These are phyloP conservation scores for Acanthamoeba castellanii DNA, from an alignment of 208 protist species.

Conservation along the genomic window DNA sequence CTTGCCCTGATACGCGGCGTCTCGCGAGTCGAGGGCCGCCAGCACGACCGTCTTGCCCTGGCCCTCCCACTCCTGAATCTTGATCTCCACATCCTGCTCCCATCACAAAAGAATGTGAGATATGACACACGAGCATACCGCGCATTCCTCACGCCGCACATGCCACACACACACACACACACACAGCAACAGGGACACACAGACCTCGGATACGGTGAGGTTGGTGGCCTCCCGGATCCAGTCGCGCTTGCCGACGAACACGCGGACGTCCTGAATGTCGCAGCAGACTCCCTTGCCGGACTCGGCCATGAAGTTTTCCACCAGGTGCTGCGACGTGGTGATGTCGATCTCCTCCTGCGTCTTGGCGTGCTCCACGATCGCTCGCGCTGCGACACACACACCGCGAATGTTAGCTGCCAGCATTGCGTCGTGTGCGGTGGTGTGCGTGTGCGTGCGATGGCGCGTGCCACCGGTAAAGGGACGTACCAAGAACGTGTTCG, in stretches of 20 bases:
- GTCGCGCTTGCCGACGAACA: slow-evolving; percentile 13
- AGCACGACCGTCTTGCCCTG: slow-evolving; percentile 81
- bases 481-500: not conserved
- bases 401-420: not conserved
- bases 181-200: not conserved
- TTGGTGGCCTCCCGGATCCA: not conserved
- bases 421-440: too few species aligned
- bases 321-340: not conserved
- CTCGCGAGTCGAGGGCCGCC: slow-evolving; percentile 8
- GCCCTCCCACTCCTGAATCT: slow-evolving; percentile 63
- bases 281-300: not conserved
- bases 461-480: too few species aligned
- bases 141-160: not conserved
- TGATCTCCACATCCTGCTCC: not conserved
- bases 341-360: not conserved
- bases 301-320: slow-evolving; percentile 29
- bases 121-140: too few species aligned
- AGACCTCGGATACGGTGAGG: not conserved
- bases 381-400: not conserved
- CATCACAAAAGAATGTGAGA: not conserved
- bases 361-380: slow-evolving; percentile 52
- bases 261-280: not conserved
- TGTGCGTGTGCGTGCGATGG: too few species aligned
- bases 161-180: too few species aligned
- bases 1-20: not conserved